A percentile compares a stretch with the other conserved stretches of the same genome.
These are phyloP conservation scores for Xanthoparmelia taractica DNA, from an alignment of 495 filamentous ascomycete species.

Conservation along the genomic window DNA sequence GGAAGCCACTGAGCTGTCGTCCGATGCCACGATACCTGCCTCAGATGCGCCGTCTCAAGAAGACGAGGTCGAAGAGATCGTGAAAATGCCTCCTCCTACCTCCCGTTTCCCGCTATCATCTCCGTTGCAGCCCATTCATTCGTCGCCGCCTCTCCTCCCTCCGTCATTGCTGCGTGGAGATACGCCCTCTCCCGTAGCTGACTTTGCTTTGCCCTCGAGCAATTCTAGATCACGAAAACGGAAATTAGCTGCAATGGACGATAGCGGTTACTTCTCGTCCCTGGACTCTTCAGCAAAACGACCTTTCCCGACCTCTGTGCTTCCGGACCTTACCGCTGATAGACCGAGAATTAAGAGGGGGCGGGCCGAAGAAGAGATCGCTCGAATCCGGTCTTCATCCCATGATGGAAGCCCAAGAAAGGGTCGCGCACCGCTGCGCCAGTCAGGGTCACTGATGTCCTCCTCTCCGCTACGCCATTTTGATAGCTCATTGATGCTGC, in stretches of 20 bases:
- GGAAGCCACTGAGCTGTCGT: slow-evolving; percentile 59
- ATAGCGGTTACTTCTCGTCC: slow-evolving; percentile 96
- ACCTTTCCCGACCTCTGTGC: slow-evolving; percentile 55
- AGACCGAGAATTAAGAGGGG: slow-evolving; percentile 72
- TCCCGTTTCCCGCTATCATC: slow-evolving; percentile 45
- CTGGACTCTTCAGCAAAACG: slow-evolving; percentile 89
- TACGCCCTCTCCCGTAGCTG: slow-evolving; percentile 65
- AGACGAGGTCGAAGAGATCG: slow-evolving; percentile 47
- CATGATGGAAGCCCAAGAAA: slow-evolving; percentile 79
- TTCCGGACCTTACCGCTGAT: slow-evolving; percentile 63
- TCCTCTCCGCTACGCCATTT: slow-evolving; percentile 53
- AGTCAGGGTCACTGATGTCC: slow-evolving; percentile 41
- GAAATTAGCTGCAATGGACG: slow-evolving; percentile 71
- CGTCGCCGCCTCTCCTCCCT: slow-evolving; percentile 78
- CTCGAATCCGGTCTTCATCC: slow-evolving; percentile 82
- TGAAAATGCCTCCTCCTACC: slow-evolving; percentile 27
- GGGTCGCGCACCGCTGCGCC: slow-evolving; percentile 42
- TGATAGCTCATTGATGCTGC: slow-evolving; percentile 56
- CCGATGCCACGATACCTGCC: slow-evolving; percentile 88
- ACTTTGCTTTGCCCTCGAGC: slow-evolving; percentile 48
- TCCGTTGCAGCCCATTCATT: slow-evolving; percentile 61
- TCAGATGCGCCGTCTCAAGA: slow-evolving; percentile 69
- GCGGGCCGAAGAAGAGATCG: slow-evolving; percentile 91
- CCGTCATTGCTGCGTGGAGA: slow-evolving; percentile 54
- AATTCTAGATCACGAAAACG: slow-evolving; percentile 57